Percentiles rank a stretch among this genome's conserved stretches.
phyloP scores from a whole-genome alignment of 768 basidiomycete genomes.

The Trametes coccinea region DNA sequence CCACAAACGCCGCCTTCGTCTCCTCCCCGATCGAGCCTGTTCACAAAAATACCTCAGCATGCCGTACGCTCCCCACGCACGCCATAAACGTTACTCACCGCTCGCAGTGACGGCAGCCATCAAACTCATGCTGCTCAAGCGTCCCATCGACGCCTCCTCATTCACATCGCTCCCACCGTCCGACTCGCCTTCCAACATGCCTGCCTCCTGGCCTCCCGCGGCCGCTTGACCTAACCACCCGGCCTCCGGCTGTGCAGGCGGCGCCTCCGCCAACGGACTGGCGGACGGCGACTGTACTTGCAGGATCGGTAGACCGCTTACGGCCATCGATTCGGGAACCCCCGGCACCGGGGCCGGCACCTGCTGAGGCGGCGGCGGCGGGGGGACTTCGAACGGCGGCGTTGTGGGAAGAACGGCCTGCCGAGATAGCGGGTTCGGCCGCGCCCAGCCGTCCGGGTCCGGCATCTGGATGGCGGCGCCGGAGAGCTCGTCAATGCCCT shows the following conservation, averaged over 20 bases:
- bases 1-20: conserved; percentile 64
- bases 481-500: conserved; percentile 5
- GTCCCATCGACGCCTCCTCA: conserved; percentile 81
- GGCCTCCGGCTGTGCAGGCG: background rate
- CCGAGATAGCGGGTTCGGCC: background rate
- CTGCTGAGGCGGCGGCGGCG: conserved; percentile 6
- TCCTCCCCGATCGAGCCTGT: conserved; percentile 57
- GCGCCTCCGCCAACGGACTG: conserved; percentile 5
- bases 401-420: conserved; percentile 14
- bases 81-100: conserved; percentile 46
- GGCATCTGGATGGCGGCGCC: background rate
- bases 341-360: conserved; percentile 5
- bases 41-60: conserved; percentile 10
- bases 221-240: conserved; percentile 11
- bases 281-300: conserved; percentile 6
- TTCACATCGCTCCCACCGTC: conserved; percentile 45
- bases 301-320: conserved; percentile 11
- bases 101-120: conserved; percentile 86
- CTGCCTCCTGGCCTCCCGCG: background rate
- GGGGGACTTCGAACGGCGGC: conserved; percentile 19
- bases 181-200: conserved; percentile 24
- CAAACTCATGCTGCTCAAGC: conserved; percentile 89
- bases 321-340: conserved; percentile 1
- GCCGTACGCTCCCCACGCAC: background rate
- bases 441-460: background rate